phyloP scores from a whole-genome alignment of 495 filamentous ascomycete genomes.

The Lepraria neglecta region DNA sequence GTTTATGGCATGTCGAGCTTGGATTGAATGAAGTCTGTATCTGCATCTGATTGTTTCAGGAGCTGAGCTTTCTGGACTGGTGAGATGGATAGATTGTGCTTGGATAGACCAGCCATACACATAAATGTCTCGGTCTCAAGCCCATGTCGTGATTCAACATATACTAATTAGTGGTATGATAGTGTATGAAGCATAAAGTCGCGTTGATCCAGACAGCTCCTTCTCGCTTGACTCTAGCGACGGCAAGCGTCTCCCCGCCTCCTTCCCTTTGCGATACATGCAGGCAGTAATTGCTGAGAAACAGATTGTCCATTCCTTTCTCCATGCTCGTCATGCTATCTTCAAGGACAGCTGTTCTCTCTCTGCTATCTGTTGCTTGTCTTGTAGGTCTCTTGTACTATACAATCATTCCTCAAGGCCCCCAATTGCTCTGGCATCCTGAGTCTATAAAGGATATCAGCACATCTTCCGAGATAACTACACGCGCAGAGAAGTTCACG shows the following conservation, averaged over 20 bases:
- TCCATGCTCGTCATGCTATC: constrained; percentile 9
- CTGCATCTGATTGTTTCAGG: not conserved
- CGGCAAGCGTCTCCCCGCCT: not conserved
- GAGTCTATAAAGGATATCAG: constrained; percentile 7
- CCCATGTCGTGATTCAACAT: too few relatives aligned
- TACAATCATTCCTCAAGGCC: constrained; percentile 20
- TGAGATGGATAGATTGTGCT: too few relatives aligned
- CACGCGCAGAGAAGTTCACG: constrained; percentile 63
- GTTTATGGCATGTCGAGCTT: not conserved
- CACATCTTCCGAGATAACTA: constrained; percentile 48
- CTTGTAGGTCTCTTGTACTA: constrained; percentile 23
- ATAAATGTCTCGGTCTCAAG: too few relatives aligned
- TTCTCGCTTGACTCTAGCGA: too few relatives aligned
- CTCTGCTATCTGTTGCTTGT: constrained; percentile 19
- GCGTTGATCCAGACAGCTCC: too few relatives aligned
- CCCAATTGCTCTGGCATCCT: constrained; percentile 12
- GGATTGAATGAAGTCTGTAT: not conserved
- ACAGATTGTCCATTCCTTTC: not conserved
- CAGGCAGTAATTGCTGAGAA: not conserved
- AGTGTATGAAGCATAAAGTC: too few relatives aligned
- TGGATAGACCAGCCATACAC: too few relatives aligned
- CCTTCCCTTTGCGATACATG: not conserved
- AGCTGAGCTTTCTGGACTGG: not conserved
- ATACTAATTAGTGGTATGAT: too few relatives aligned
- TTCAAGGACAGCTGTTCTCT: constrained; percentile 13